A percentile compares a stretch with the other conserved stretches of the same genome.
phyloP scores from a whole-genome alignment of 495 filamentous ascomycete genomes.

The Tuber umbilicatum region DNA sequence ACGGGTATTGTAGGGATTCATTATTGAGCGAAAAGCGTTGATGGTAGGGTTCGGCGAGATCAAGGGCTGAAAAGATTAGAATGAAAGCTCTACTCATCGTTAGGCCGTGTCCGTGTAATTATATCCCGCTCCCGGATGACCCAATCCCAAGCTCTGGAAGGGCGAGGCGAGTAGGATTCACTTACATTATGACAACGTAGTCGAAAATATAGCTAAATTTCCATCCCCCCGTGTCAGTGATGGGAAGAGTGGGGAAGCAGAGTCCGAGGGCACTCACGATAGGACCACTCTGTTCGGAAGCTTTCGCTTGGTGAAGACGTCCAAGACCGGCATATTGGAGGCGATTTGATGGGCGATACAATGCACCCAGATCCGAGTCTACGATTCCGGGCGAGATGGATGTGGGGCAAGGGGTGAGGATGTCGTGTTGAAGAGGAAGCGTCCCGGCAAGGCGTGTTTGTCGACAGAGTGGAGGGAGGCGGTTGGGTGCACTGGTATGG shows the following conservation, averaged over 20 bases:
- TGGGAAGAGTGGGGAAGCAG: background rate
- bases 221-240: constrained; percentile 15
- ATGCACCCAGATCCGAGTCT: background rate
- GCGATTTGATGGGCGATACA: background rate
- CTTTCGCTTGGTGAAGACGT: constrained; percentile 9
- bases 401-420: background rate
- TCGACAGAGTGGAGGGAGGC: background rate
- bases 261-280: constrained; percentile 21
- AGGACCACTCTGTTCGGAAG: constrained; percentile 27
- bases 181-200: constrained; percentile 61
- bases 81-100: constrained; percentile 48
- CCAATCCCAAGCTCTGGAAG: constrained; percentile 7
- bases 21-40: constrained; percentile 58
- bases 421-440: background rate
- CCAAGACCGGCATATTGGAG: constrained; percentile 22
- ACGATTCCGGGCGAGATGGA: background rate
- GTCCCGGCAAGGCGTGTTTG: background rate
- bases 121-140: constrained; percentile 43
- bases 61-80: constrained; percentile 51
- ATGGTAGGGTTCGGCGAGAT: constrained; percentile 53
- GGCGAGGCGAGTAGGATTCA: constrained; percentile 35
- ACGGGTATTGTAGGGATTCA: constrained; percentile 63
- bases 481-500: background rate
- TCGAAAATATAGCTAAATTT: constrained; percentile 57
- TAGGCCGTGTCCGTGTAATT: constrained; percentile 48